Evolutionary conservation across 371 early-diverging fungal genomes (phyloP), one percentile per base, ranked within the genome.

Genomic region (Sporodiniella umbellata): DNA sequence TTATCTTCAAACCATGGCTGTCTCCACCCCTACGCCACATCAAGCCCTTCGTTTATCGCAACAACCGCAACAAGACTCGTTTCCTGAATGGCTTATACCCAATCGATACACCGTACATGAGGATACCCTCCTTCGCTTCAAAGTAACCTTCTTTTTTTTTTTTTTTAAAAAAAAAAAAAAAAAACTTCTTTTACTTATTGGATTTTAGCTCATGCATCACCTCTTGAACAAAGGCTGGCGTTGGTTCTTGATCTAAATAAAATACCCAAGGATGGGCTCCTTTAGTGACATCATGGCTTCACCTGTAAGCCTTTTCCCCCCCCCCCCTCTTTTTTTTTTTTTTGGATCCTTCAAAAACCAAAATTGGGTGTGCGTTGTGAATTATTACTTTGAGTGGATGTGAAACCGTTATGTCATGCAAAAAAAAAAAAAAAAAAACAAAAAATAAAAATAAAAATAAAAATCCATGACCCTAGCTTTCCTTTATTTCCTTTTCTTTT

Each of bases 1-100:
- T 2, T 70, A 73, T 46, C 38, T 77, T 11, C 72, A 72, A 26
- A 62, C 58, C 0, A 57, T 73, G 62, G 67, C 65, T 8, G 35
- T 61, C 4, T 55, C 59, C 12, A 54, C 69, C 37, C 70, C 74
- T 4, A 64, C 70, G 2, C 66, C 66, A 15, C 58, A 70, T 28
- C 71, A 68, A 52, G 49, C 53, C 23, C 53, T 60, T 8, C 24
- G 71, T n/a, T n/a, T n/a, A 17, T 43, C 62, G 48, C 42, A 55
- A 28, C 51, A 37, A 21, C 10, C 10, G 2, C 1, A 6, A 2
- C 25, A 25, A 37, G 38, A 51, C 10, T 38, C 55, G 10, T 64
- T 68, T 37, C 73, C 78, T 24, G 78, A 73, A 35, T 78, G 78
- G 72, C 44, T 78, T 4, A 49, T 73, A 48, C 74, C 74, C 3